Conservation (phyloP, 306 rosid species). For the Castanea crenata region DNA sequence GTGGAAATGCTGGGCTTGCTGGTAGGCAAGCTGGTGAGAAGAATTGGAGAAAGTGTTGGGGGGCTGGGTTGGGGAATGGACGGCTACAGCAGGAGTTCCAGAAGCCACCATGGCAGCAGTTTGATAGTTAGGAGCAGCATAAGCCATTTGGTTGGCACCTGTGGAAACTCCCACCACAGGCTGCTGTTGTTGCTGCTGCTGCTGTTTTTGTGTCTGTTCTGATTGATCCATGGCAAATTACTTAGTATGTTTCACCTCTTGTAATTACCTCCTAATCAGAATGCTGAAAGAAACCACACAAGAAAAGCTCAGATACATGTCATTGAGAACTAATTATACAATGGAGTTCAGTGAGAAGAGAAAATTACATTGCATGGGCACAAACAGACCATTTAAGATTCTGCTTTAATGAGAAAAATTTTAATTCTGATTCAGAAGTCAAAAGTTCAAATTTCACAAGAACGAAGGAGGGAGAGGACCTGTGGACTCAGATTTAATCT, state of each 20-base stretch:
- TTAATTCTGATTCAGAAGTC: neutral
- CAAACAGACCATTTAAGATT: neutral
- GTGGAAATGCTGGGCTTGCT: constrained; percentile 75
- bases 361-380: neutral
- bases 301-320: neutral
- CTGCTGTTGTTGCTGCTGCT: constrained; percentile 36
- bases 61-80: constrained; percentile 57
- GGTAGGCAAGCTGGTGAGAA: constrained; percentile 62
- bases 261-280: constrained; percentile 27
- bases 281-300: constrained; percentile 23
- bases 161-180: constrained; percentile 43
- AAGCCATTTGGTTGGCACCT: constrained; percentile 51
- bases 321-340: constrained; percentile 10
- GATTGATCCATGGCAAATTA: constrained; percentile 61
- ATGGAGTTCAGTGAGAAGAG: neutral
- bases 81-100: constrained; percentile 47
- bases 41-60: constrained; percentile 53
- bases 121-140: constrained; percentile 60
- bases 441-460: neutral
- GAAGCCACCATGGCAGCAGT: constrained; percentile 65
- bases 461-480: no score
- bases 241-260: constrained; percentile 20
- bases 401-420: neutral
- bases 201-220: constrained; percentile 55
- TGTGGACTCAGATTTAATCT: neutral